Evolutionary conservation across 2,329 filamentous ascomycete genomes (phyloP), one percentile per base, ranked within the genome.

Genomic region (Thielaviopsis cerberus): DNA sequence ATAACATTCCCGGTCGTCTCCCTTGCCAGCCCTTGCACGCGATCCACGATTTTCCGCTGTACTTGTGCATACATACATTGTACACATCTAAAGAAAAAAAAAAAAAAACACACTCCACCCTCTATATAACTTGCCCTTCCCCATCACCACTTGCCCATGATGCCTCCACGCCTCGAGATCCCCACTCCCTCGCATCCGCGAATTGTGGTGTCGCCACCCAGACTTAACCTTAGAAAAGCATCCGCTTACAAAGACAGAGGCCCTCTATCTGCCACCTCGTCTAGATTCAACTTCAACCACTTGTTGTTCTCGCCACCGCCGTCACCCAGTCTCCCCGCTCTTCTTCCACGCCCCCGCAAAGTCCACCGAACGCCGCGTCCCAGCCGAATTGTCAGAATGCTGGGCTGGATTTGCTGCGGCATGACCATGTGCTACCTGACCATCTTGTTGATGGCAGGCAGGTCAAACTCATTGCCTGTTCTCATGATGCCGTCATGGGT

Each of bases 271-370:
- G 79, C 79, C 54, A 83, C 75, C 25, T 83, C 76, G 34, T 81
- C 80, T 20, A 73, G 79, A 53, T 83, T 83, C 69, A 80, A 72
- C 68, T 82, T 85, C 69, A 82, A 82, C 64, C 80, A 86, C 62
- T 75, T 86, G 45, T 72, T 83, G 63, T 82, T 80, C 68, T 82
- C 79, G 25, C 76, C 76, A 1, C 86, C 84, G 25, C 83, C 84
- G 3, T 91, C 83, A 1, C 85, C 84, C 1, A 79, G 80, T 62
- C 76, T 89, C 54, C 86, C 84, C 13, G 81, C 80, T 15, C 74
- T 86, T 57, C 73, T 85, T 37, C 81, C 81, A 15, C 76, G 82
- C 61, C 79, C 80, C 65, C 78, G 82, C 65, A 82, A 83, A 69
- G 77, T 80, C 54, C 73, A 74, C 22, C 71, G 73, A 51, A 72